Conservation (phyloP, 495 filamentous ascomycete species). For the Penicillium paxilli region DNA sequence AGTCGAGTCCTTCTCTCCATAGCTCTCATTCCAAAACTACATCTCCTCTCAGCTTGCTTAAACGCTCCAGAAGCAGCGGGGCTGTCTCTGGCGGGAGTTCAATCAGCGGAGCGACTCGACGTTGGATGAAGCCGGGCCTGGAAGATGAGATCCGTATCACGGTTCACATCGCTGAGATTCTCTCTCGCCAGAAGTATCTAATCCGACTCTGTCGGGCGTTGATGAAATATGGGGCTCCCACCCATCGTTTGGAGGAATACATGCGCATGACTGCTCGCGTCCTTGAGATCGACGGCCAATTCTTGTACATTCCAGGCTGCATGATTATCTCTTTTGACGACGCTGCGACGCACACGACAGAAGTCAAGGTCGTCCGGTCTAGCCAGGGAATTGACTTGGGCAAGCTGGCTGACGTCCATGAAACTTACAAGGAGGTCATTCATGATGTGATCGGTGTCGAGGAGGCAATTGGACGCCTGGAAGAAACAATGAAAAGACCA, state of each 20-base stretch:
- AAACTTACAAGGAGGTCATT: constrained; percentile 91
- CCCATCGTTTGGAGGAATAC: constrained; percentile 78
- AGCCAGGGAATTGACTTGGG: constrained; percentile 81
- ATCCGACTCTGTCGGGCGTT: constrained; percentile 81
- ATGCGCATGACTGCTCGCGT: constrained; percentile 89
- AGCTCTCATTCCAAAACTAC: constrained; percentile 46
- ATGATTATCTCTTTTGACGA: constrained; percentile 98
- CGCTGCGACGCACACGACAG: constrained; percentile 82
- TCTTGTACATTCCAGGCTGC: constrained; percentile 88
- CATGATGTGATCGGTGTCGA: constrained; percentile 85
- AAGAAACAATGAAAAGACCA: constrained; percentile 61
- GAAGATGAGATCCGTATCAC: constrained; percentile 80
- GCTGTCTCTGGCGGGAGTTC: constrained; percentile 12
- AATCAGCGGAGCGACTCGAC: constrained; percentile 36
- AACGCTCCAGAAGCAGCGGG: constrained; percentile 46
- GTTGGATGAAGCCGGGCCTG: constrained; percentile 44
- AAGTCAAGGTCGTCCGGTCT: constrained; percentile 82
- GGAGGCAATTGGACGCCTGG: constrained; percentile 71
- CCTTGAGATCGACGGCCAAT: constrained; percentile 87
- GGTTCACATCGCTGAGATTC: constrained; percentile 81
- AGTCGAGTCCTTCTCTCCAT: constrained; percentile 48
- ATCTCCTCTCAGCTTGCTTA: constrained; percentile 41
- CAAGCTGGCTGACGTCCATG: constrained; percentile 78
- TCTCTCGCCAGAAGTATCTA: constrained; percentile 81
- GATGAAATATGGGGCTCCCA: constrained; percentile 82